Percentiles rank a stretch among this genome's conserved stretches.
These are phyloP conservation scores for Solanum medicagineum DNA, from an alignment of 257 asterid species.

Conservation along the genomic window DNA sequence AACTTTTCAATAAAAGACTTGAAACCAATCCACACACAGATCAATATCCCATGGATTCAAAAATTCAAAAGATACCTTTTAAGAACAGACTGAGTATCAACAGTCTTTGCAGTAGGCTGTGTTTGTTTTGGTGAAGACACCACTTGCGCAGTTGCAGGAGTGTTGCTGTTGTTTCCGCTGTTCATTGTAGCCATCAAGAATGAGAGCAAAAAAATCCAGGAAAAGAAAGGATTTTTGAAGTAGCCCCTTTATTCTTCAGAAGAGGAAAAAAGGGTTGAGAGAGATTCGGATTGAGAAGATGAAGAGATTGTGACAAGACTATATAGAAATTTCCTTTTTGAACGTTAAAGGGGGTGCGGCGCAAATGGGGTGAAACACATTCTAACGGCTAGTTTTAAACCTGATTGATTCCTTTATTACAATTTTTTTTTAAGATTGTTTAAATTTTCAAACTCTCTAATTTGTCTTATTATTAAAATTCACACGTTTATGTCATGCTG, in stretches of 20 bases:
- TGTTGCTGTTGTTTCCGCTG: conserved; percentile 42
- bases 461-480: too few species aligned
- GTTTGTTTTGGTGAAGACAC: conserved; percentile 17
- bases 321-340: not conserved
- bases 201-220: not conserved
- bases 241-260: not conserved
- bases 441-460: too few species aligned
- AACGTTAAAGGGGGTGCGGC: conserved; percentile 5
- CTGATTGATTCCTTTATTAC: not conserved
- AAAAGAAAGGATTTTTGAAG: not conserved
- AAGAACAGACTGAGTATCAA: conserved; percentile 19
- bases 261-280: not conserved
- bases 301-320: not conserved
- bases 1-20: not conserved
- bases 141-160: conserved; percentile 10
- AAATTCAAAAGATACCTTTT: conserved; percentile 8
- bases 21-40: not conserved
- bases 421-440: too few species aligned
- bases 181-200: conserved; percentile 42
- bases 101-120: conserved; percentile 14
- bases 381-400: conserved; percentile 9
- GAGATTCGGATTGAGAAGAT: not conserved
- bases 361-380: not conserved
- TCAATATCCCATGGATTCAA: not conserved
- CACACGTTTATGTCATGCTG: too few species aligned